These are phyloP conservation scores for Xerocomus brunneocitrinus DNA, from an alignment of 768 basidiomycete species.

Conservation along the genomic window DNA sequence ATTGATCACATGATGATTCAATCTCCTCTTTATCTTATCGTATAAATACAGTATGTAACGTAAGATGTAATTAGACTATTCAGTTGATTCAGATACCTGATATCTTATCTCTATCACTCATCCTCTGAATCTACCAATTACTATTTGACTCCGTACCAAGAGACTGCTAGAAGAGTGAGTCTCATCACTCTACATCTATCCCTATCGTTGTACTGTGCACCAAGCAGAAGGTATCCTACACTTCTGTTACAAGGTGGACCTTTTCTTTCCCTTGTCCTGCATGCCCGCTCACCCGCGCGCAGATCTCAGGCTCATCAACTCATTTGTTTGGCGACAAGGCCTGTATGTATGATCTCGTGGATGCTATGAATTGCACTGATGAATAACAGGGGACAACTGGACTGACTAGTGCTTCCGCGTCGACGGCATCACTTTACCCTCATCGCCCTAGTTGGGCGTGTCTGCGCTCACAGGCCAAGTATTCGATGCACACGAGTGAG, in stretches of 20 bases:
- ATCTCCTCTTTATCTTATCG: no score
- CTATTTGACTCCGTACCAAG: no score
- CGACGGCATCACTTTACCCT: conserved; percentile 59
- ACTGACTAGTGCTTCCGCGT: conserved; percentile 77
- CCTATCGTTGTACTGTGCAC: no score
- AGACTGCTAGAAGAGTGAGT: no score
- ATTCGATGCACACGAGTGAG: conserved; percentile 87
- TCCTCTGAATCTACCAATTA: no score
- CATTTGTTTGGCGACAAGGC: conserved; percentile 86
- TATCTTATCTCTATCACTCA: no score
- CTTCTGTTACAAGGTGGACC: conserved; percentile 70
- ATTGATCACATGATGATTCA: no score
- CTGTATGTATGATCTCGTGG: conserved; percentile 41
- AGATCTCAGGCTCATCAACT: conserved; percentile 69
- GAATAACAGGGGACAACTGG: conserved; percentile 78
- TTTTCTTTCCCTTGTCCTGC: not conserved
- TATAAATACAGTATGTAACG: no score
- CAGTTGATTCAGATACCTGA: no score
- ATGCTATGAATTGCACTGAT: not conserved
- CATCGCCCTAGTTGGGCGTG: conserved; percentile 79
- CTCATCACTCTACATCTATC: no score
- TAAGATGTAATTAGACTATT: no score
- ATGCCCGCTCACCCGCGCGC: not conserved
- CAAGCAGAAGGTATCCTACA: no score
- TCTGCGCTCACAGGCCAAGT: conserved; percentile 95